Percentiles rank a stretch among this genome's conserved stretches.
phyloP scores from a whole-genome alignment of 139 green algal species.

The Desmodesmus armatus region DNA sequence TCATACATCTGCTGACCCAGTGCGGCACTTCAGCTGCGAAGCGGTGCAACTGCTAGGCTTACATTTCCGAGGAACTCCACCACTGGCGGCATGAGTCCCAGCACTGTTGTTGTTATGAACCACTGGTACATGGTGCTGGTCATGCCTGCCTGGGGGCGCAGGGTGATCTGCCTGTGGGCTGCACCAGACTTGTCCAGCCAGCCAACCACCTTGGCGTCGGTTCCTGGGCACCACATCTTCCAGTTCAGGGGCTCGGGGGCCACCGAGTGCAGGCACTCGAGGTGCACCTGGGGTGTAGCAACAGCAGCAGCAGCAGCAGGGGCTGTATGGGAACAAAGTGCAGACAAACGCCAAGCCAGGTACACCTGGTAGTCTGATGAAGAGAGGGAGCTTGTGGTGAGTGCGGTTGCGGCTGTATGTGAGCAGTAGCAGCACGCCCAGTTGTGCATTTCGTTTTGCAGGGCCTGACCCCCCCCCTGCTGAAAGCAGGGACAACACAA shows the following conservation, averaged over 20 bases:
- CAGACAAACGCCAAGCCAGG: too few species aligned
- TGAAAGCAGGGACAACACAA: too few species aligned
- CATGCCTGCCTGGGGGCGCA: constrained; percentile 31
- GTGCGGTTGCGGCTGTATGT: too few species aligned
- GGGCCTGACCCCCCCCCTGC: too few species aligned
- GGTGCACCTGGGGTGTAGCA: constrained; percentile 21
- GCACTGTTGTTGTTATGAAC: constrained; percentile 36
- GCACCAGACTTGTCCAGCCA: constrained; percentile 37
- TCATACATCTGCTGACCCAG: too few species aligned
- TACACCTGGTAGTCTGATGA: too few species aligned
- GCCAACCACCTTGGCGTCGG: constrained; percentile 20
- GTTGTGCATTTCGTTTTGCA: too few species aligned
- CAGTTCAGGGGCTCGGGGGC: constrained; percentile 41
- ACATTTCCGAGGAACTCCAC: constrained; percentile 42
- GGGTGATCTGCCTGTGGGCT: constrained; percentile 9
- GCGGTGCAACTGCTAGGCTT: too few species aligned
- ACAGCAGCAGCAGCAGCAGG: not conserved
- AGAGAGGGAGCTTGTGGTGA: too few species aligned
- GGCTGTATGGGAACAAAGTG: too few species aligned
- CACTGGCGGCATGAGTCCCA: constrained; percentile 28
- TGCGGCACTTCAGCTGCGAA: too few species aligned
- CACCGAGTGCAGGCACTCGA: constrained; percentile 28
- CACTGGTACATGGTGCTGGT: constrained; percentile 34
- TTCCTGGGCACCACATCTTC: constrained; percentile 44
- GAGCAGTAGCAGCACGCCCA: too few species aligned